Evolutionary conservation across 768 basidiomycete genomes (phyloP), one percentile per base, ranked within the genome.

Genomic region (Saitozyma sp.): DNA sequence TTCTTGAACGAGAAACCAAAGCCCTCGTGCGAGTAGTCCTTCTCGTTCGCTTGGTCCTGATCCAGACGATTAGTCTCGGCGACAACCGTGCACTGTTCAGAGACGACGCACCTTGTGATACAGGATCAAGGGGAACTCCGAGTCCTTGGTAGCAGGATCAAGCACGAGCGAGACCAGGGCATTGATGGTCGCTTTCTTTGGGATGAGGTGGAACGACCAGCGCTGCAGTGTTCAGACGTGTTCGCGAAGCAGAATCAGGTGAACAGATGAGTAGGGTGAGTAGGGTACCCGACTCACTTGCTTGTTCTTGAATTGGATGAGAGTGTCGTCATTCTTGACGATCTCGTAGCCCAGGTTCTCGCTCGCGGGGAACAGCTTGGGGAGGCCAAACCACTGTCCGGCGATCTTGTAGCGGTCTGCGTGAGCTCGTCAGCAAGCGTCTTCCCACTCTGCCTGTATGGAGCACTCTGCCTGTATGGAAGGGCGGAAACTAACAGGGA

Each of bases 291-390:
- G 48, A 59, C 53, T 39, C 20, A 63, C 79, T 75, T 82, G 81
- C 66, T 82, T 81, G 67, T 82, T 81, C 75, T 81, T 82, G 71
- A 83, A 82, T 70, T 82, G 81, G 58, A 82, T 82, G 56, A 68
- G 78, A 56, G 59, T 79, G 13, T 73, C 77, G 52, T 82, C 80
- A 62, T 81, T 81, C 65, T 70, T 69, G 54, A 70, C 65, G 45
- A 82, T 76, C 68, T 81, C 74, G 62, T 81, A 81, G 13, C 78
- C 73, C 51, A 79, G 74, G 64, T 82, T 81, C 63, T 75, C 64
- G 54, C 76, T 79, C 53, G 64, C 69, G 11, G 70, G 76, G 73
- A 82, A 82, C 19, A 82, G 73, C 60, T 80, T 82, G 19, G 79
- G 80, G 8, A 81, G 71, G 42, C 80, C 82, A 58, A 81, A 82